Evolutionary conservation across 2,329 filamentous ascomycete species (phyloP).

Genomic region (Teratosphaeria destructans): DNA sequence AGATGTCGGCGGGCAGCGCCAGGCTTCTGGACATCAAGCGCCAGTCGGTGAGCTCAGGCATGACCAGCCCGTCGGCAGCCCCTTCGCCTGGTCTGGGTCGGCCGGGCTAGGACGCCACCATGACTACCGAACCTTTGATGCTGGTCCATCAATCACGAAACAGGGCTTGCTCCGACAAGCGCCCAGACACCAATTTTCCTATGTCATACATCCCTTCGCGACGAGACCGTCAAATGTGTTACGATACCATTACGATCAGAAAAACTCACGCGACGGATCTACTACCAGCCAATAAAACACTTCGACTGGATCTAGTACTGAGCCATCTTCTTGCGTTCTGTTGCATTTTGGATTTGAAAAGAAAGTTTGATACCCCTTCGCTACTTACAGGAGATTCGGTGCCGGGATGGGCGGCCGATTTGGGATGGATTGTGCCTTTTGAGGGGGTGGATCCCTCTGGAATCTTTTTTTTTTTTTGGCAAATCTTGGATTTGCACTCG

Average conservation of each 20-base stretch:
- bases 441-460: neutral
- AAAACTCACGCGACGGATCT: neutral
- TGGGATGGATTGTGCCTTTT: neutral
- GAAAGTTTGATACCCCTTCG: neutral
- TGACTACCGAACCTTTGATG: neutral
- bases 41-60: neutral
- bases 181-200: neutral
- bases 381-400: neutral
- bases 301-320: neutral
- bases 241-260: neutral
- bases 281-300: neutral
- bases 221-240: neutral
- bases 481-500: neutral
- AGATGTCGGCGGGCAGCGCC: slow-evolving; percentile 69
- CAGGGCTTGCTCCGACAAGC: neutral
- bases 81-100: neutral
- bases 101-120: neutral
- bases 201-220: neutral
- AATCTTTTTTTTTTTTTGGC: neutral
- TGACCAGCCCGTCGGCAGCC: neutral
- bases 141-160: neutral
- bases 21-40: slow-evolving; percentile 50
- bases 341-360: neutral
- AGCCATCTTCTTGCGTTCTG: neutral
- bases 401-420: neutral